Evolutionary conservation across 2,329 filamentous ascomycete genomes (phyloP).

Genomic region (Penicillium italicum): DNA sequence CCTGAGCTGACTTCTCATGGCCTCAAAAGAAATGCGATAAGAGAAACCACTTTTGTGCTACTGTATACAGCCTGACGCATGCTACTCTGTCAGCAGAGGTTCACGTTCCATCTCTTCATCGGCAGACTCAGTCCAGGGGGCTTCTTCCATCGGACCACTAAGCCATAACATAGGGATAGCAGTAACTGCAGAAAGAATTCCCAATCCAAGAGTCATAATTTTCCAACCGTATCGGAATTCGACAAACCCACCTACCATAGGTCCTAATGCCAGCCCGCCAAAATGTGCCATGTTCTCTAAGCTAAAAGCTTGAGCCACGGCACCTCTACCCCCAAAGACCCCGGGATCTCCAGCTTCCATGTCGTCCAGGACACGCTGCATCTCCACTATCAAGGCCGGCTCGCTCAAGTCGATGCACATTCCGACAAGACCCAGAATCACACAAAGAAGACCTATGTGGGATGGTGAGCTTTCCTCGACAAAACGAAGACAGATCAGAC

Average conservation of each 20-base stretch:
- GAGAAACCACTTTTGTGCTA: not conserved
- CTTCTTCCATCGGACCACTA: conserved; percentile 2
- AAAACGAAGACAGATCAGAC: conserved; percentile 62
- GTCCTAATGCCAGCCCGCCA: conserved; percentile 56
- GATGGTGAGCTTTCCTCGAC: conserved; percentile 53
- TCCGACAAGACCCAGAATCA: conserved; percentile 59
- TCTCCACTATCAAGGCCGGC: conserved; percentile 67
- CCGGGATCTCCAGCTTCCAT: conserved; percentile 62
- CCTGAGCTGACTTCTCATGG: not conserved
- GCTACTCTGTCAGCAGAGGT: not conserved
- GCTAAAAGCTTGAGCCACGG: conserved; percentile 62
- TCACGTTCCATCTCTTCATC: conserved; percentile 8
- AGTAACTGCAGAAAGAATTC: conserved; percentile 21
- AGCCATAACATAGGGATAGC: conserved; percentile 21
- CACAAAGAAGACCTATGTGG: conserved; percentile 64
- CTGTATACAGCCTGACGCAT: not conserved
- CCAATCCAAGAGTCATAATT: conserved; percentile 26
- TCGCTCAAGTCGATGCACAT: conserved; percentile 55
- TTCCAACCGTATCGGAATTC: conserved; percentile 26
- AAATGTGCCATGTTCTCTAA: conserved; percentile 60
- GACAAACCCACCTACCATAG: conserved; percentile 50
- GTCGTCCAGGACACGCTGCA: conserved; percentile 49
- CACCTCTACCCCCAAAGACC: conserved; percentile 57
- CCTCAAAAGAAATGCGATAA: not conserved
- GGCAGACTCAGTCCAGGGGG: conserved; percentile 6